These are phyloP conservation scores for Trichoderma sp. DNA, from an alignment of 2,329 filamentous ascomycete species.

Conservation along the genomic window DNA sequence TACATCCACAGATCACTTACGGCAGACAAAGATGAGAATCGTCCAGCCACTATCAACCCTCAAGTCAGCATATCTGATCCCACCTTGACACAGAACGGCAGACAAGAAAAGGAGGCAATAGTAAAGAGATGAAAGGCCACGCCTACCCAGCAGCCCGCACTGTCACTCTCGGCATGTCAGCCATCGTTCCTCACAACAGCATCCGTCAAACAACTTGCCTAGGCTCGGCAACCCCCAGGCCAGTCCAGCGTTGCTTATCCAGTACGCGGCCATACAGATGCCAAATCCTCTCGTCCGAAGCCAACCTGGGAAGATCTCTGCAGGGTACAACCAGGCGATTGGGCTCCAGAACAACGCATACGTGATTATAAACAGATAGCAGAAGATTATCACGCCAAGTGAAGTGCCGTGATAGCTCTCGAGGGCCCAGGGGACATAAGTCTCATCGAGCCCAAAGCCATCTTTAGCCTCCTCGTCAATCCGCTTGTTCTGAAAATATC, in stretches of 20 bases:
- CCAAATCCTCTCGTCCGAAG: constrained; percentile 51
- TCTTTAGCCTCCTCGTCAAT: constrained; percentile 27
- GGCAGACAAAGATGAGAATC: constrained; percentile 76
- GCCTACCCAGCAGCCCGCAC: constrained; percentile 53
- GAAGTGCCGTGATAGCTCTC: constrained; percentile 55
- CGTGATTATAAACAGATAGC: constrained; percentile 61
- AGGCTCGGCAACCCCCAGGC: constrained; percentile 45
- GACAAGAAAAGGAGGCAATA: neutral
- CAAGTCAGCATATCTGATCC: neutral
- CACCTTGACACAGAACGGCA: neutral
- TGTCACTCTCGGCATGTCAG: constrained; percentile 25
- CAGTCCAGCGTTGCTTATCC: constrained; percentile 41
- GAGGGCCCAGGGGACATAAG: constrained; percentile 61
- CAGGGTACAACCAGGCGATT: constrained; percentile 51
- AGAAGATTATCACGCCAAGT: constrained; percentile 63
- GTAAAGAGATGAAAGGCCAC: no score
- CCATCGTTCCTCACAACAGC: neutral
- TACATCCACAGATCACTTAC: constrained; percentile 26
- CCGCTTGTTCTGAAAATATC: neutral
- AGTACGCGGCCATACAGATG: constrained; percentile 44
- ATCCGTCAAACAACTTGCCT: constrained; percentile 46
- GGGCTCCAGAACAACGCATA: constrained; percentile 48
- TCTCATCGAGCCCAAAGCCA: constrained; percentile 36
- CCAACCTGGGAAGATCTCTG: constrained; percentile 50
- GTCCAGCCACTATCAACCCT: constrained; percentile 50